Conservation (phyloP, 2,329 filamentous ascomycete species). For the Stachybotrys chartarum region DNA sequence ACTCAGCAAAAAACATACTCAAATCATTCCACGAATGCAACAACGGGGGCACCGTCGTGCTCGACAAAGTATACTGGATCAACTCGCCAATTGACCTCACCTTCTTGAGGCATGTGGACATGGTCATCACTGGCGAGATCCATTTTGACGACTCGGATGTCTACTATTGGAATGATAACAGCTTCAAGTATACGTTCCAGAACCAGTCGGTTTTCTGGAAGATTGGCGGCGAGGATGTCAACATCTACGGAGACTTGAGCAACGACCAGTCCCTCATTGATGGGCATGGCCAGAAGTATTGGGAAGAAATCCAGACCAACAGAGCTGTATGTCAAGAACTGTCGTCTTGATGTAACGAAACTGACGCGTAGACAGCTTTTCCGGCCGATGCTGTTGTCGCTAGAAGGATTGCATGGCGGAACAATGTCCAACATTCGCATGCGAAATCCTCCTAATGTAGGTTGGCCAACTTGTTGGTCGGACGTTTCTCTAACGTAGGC, state of each 20-base stretch:
- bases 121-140: constrained; percentile 48
- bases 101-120: constrained; percentile 55
- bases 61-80: constrained; percentile 53
- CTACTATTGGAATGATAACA: constrained; percentile 59
- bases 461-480: neutral
- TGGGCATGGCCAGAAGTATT: constrained; percentile 16
- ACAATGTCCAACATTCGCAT: constrained; percentile 53
- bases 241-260: constrained; percentile 59
- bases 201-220: constrained; percentile 43
- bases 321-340: constrained; percentile 20
- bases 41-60: constrained; percentile 54
- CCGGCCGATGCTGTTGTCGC: constrained; percentile 13
- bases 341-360: constrained; percentile 45
- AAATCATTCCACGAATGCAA: constrained; percentile 40
- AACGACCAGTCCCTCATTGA: constrained; percentile 61
- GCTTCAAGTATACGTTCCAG: constrained; percentile 59
- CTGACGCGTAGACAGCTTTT: constrained; percentile 7
- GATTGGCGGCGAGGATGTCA: constrained; percentile 34
- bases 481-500: neutral
- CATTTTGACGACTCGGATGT: constrained; percentile 56
- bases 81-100: constrained; percentile 59
- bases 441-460: constrained; percentile 41
- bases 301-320: constrained; percentile 12
- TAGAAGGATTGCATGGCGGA: constrained; percentile 34
- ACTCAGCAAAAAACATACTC: constrained; percentile 12